Base-by-base conservation (phyloP, 176 grass and related monocot genomes). In the Eragrostis curvula region DNA sequence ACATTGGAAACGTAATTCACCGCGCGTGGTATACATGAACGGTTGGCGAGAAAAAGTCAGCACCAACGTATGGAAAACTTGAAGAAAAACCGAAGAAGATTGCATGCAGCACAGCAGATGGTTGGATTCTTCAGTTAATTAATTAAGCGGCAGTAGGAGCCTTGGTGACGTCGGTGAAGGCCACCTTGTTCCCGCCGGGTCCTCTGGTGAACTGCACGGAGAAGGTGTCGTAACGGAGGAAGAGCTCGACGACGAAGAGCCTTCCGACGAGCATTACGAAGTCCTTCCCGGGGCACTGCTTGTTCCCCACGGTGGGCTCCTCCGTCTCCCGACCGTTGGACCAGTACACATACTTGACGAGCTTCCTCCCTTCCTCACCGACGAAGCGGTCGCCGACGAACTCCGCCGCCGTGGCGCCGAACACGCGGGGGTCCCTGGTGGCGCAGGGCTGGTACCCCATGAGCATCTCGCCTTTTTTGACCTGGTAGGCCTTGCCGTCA, bases 211-310 rank as follows among this genome's bases (percentile, higher is more conserved):
- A 79, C 2, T 52, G 62, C 56, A 86, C 79, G 15, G 79, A 59
- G 86, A 94, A 94, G 64, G 92, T 90, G 79, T 94, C 88, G 88
- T 94, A 94, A 8, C 89, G 92, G 53, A 91, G 88, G 83, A 94
- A 94, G 18, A 94, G 73, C 67, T 91, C 88, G 73, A 88, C 88
- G 28, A 94, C 55, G 39, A 94, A 52, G 56, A 94, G 88, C 85
- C 92, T 81, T 3, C 85, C 92, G 7, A 94, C 92, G 77, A 94
- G 88, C 62, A 86, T 85, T 0, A 94, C 88, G 5, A 94, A 79
- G 56, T 94, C 78, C 85, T 94, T 94, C 20, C 88, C 92, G 23
- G 92, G 80, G 63, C 92, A 94, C 83, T 94, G 92, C 85, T 94
- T 94, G 89, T 94, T 88, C 39, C 24, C 44, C 1, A 91, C 74